phyloP scores from a whole-genome alignment of 441 rosid genomes.

The Erysimum cheiri region DNA sequence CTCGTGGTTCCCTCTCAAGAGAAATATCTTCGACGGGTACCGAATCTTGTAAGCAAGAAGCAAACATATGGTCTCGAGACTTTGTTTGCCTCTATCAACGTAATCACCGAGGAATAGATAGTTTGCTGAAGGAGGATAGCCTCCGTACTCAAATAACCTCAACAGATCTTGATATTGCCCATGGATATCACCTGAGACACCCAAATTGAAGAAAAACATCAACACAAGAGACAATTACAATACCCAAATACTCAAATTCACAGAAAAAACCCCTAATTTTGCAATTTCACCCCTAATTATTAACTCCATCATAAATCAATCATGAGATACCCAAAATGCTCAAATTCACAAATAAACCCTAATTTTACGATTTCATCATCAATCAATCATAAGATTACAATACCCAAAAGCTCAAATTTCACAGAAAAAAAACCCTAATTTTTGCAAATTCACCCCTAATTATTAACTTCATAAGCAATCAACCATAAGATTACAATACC shows the following conservation, averaged over 20 bases:
- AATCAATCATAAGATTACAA: no score
- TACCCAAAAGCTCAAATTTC: neutral
- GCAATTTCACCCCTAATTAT: neutral
- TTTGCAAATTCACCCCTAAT: neutral
- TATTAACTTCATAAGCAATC: neutral
- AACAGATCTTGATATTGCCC: constrained; percentile 95
- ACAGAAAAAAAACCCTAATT: no score
- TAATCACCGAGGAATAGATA: constrained; percentile 93
- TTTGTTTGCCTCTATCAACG: constrained; percentile 94
- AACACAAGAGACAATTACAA: neutral
- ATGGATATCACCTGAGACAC: constrained; percentile 80
- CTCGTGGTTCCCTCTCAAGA: constrained; percentile 96
- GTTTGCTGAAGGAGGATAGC: constrained; percentile 86
- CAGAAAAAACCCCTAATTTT: neutral
- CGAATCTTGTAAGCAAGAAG: constrained; percentile 93
- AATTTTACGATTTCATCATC: constrained; percentile 6
- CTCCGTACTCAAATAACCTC: constrained; percentile 81
- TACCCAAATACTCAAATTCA: neutral
- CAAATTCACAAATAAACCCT: neutral
- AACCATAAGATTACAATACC: neutral
- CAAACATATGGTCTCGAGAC: constrained; percentile 92
- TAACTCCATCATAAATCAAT: neutral
- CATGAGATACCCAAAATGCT: neutral
- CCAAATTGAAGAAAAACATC: neutral
- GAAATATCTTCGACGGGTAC: constrained; percentile 66